Evolutionary conservation across 345 rosid species (phyloP), one percentile per base, ranked within the genome.

Genomic region (Trapa bicornis): DNA sequence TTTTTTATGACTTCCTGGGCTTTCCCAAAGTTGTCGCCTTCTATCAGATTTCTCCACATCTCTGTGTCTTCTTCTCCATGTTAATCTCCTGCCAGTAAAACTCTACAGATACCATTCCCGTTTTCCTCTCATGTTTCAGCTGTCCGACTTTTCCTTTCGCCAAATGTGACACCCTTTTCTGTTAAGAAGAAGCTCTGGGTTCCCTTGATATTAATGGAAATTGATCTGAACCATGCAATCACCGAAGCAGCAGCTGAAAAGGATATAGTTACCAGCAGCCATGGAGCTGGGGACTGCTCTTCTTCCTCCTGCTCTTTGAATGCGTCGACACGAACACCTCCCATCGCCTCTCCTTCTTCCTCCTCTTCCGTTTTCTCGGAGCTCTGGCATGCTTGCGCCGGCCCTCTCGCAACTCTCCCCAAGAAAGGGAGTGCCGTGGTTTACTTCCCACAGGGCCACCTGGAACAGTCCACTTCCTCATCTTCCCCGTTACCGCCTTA

Each of bases 301-400:
- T 76, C 81, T 74, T 74, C 72, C 54, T 68, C 63, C 80, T 53
- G 81, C 76, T 70, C 87, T 70, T 82, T 85, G 48, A 81, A 85
- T 66, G 85, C 91, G 14, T 75, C 82, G 2, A 47, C 54, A 22
- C 29, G 29, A 22, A 22, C 29, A 33, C 67, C 42, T 80, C 87
- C 66, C 80, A 77, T 3, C 78, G 79, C 61, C 82, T 88, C 68
- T 78, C 87, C 43, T 22, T 22, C 29, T 22, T 22, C 64, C 64
- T 84, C 48, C 13, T 45, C 48, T 45, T 84, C 95, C 48, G 79
- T 83, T 41, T 89, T 87, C 81, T 78, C 85, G 69, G 96, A 86
- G 83, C 89, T 89, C 3, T 89, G 96, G 96, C 92, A 86, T 80
- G 96, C 96, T 68, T 87, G 93, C 77, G 96, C 93, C 77, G 97